Evolutionary conservation across 2,329 filamentous ascomycete genomes (phyloP), one percentile per base, ranked within the genome.

Genomic region (Paracorniculantispora psalliotae): DNA sequence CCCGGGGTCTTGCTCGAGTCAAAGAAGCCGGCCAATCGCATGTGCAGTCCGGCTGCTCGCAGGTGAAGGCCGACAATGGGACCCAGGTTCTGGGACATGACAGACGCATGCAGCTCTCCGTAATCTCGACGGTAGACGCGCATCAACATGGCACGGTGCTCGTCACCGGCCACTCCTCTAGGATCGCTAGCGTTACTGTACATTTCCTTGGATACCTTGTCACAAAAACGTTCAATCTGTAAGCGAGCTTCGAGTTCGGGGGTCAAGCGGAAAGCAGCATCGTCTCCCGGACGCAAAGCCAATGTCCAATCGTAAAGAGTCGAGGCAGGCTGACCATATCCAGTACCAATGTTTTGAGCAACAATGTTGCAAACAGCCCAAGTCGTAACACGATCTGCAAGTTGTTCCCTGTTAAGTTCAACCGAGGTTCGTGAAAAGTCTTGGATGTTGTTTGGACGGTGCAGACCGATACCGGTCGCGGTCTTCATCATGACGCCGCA

Each of bases 301-400:
- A 89, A 77, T 2, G 86, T 92, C 82, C 84, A 92, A 72, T 89
- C 90, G 72, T 89, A 92, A 50, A 88, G 79, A 54, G 85, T 91
- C 48, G 89, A 90, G 5, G 90, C 89, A 8, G 90, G 90, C 69
- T 92, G 90, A 6, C 90, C 90, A 66, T 92, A 91, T 21, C 90
- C 90, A 4, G 90, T 93, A n/a, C 89, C 89, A 46, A 92, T 84
- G 59, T 85, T 87, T 67, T 93, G 90, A 23, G 89, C 87, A 35
- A 92, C 90, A 63, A 93, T 89, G 68, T 94, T 94, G 76, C 89
- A 91, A 4, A 91, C 88, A 1, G 90, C 90, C 90, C 90, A 94
- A 1, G 90, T 93, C 53, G 85, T 85, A 46, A 92, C 84, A 39
- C 90, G 82, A 68, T 94, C 90, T 64, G 89, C 84, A 60, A 92